phyloP scores from a whole-genome alignment of 164 flowering plant species.

The Kingdonia uniflora region DNA sequence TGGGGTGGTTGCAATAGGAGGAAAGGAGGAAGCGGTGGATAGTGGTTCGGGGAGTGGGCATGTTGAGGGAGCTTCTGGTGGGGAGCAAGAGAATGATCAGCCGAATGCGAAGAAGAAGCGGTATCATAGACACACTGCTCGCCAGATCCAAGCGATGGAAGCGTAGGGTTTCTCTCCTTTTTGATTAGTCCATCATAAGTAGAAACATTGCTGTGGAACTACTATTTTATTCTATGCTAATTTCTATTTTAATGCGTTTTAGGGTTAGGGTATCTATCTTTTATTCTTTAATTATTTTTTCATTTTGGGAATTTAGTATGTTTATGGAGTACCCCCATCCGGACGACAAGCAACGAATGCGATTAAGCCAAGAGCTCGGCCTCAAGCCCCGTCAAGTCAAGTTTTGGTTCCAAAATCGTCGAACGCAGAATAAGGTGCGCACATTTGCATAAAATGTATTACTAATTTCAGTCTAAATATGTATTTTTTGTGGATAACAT shows the following conservation, averaged over 20 bases:
- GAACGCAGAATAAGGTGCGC: slow-evolving; percentile 90
- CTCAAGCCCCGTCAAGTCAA: slow-evolving; percentile 93
- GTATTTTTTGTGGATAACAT: too few species aligned
- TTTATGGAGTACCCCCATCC: slow-evolving; percentile 93
- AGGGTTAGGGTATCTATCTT: too few species aligned
- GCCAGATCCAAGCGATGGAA: slow-evolving; percentile 98
- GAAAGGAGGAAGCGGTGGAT: slow-evolving; percentile 55
- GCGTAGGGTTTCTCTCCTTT: slow-evolving; percentile 31
- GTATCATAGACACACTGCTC: slow-evolving; percentile 82
- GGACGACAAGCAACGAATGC: slow-evolving; percentile 85
- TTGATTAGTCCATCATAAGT: too few species aligned
- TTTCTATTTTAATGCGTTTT: too few species aligned
- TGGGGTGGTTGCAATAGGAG: slow-evolving; percentile 11
- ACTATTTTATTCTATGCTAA: too few species aligned
- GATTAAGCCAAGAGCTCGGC: slow-evolving; percentile 76
- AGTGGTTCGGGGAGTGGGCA: slow-evolving; percentile 85
- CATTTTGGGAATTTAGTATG: slow-evolving; percentile 32
- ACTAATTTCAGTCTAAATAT: too few species aligned
- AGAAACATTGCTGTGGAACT: too few species aligned
- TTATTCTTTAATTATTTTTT: too few species aligned
- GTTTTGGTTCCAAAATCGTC: slow-evolving; percentile 95
- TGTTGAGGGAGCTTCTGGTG: slow-evolving; percentile 36
- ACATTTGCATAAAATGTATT: not conserved
- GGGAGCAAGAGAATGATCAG: slow-evolving; percentile 41
- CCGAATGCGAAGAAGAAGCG: slow-evolving; percentile 64